These are phyloP conservation scores for Penicillium paxilli DNA, from an alignment of 495 filamentous ascomycete genomes.

Conservation along the genomic window DNA sequence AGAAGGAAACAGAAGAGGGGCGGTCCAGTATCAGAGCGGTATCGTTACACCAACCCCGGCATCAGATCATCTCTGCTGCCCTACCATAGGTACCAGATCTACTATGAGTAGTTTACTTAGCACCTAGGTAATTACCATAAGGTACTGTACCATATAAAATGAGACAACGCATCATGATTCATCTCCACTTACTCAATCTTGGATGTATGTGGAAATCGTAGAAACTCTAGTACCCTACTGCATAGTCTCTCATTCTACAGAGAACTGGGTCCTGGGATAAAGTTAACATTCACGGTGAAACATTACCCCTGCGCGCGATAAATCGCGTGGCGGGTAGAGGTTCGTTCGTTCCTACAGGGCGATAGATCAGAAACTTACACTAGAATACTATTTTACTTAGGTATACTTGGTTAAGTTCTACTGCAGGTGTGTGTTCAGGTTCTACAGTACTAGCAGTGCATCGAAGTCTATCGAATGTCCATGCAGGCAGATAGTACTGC, in stretches of 20 bases:
- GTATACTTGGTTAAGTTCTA: too few species aligned
- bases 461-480: too few species aligned
- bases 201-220: too few species aligned
- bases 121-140: too few species aligned
- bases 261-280: too few species aligned
- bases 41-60: conserved; percentile 9
- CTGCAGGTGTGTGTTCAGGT: too few species aligned
- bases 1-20: not conserved
- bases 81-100: not conserved
- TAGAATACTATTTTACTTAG: not conserved
- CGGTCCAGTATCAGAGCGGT: conserved; percentile 10
- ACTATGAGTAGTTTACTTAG: too few species aligned
- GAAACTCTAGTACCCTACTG: not conserved
- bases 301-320: conserved; percentile 14
- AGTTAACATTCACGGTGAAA: conserved; percentile 2
- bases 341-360: conserved; percentile 7
- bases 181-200: too few species aligned
- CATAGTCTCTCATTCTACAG: not conserved
- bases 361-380: conserved; percentile 29
- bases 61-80: not conserved
- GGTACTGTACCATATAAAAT: not conserved
- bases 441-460: too few species aligned
- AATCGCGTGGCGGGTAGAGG: conserved; percentile 22
- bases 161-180: not conserved
- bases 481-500: not conserved